Conservation (phyloP, 208 protist species). For the Leishmania aethiopica region DNA sequence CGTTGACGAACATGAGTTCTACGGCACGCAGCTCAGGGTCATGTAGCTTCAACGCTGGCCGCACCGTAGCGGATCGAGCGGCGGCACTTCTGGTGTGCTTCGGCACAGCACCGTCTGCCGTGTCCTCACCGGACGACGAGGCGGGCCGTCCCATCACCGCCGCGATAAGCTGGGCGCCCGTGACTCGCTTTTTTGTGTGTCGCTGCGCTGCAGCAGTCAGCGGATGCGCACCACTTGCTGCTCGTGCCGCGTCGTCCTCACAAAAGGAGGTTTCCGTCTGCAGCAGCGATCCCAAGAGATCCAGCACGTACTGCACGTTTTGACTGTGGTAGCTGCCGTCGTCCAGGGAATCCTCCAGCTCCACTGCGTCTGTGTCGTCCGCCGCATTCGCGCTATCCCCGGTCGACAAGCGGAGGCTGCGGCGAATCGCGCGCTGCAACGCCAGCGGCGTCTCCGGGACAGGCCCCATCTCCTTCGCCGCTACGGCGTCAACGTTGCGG, state of each 20-base stretch:
- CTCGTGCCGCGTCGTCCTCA: slow-evolving; percentile 14
- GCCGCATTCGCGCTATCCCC: not conserved
- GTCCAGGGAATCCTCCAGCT: slow-evolving; percentile 41
- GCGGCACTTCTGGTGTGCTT: not conserved
- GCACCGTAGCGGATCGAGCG: not conserved
- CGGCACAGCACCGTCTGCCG: not conserved
- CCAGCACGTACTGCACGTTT: slow-evolving; percentile 71
- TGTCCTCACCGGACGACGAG: not conserved
- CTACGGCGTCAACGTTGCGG: slow-evolving; percentile 19
- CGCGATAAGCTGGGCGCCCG: slow-evolving; percentile 14
- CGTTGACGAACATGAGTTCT: slow-evolving; percentile 29
- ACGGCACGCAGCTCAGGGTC: slow-evolving; percentile 28
- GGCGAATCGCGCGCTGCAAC: slow-evolving; percentile 28
- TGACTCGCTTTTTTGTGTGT: slow-evolving; percentile 8
- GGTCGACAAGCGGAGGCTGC: slow-evolving; percentile 17
- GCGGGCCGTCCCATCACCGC: slow-evolving; percentile 21
- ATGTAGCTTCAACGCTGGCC: slow-evolving; percentile 15
- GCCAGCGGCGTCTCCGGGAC: slow-evolving; percentile 29
- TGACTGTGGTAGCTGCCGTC: slow-evolving; percentile 62
- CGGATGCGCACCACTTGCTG: not conserved
- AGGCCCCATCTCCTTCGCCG: slow-evolving; percentile 15
- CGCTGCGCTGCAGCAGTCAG: not conserved
- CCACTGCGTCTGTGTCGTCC: slow-evolving; percentile 17
- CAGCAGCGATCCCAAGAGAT: slow-evolving; percentile 54
- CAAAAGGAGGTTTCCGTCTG: slow-evolving; percentile 27